These are phyloP conservation scores for Dionaea muscipula DNA, from an alignment of 179 eudicot species.

Conservation along the genomic window DNA sequence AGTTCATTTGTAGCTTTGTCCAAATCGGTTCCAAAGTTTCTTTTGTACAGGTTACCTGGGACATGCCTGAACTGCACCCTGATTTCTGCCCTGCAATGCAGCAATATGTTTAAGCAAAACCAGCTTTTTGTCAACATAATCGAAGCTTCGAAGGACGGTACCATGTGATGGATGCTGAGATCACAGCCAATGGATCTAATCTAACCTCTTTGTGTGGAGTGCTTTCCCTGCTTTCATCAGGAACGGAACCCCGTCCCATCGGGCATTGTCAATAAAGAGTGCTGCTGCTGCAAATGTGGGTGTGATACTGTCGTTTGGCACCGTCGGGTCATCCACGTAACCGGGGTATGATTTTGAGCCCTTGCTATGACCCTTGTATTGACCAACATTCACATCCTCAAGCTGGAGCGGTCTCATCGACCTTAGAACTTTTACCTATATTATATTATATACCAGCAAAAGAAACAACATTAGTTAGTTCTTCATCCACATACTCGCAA, in stretches of 20 bases:
- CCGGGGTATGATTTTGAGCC: slow-evolving; percentile 51
- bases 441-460: not conserved
- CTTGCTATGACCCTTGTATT: slow-evolving; percentile 63
- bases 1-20: slow-evolving; percentile 80
- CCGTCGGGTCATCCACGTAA: slow-evolving; percentile 68
- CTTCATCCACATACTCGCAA: not conserved
- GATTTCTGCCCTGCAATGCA: slow-evolving; percentile 63
- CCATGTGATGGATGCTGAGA: no score
- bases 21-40: slow-evolving; percentile 43
- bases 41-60: slow-evolving; percentile 70
- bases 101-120: no score
- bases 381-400: slow-evolving; percentile 58
- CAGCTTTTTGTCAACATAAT: not conserved
- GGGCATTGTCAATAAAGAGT: slow-evolving; percentile 64
- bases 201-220: slow-evolving; percentile 49
- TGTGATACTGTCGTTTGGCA: slow-evolving; percentile 53
- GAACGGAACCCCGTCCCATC: slow-evolving; percentile 98
- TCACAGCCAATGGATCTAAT: no score
- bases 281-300: slow-evolving; percentile 89
- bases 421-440: slow-evolving; percentile 75
- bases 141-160: not conserved
- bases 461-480: no score
- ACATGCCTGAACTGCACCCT: slow-evolving; percentile 82
- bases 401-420: slow-evolving; percentile 59
- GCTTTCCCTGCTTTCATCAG: slow-evolving; percentile 90